phyloP scores from a whole-genome alignment of 2,329 filamentous ascomycete genomes.

The Ceratocystis cubensis region DNA sequence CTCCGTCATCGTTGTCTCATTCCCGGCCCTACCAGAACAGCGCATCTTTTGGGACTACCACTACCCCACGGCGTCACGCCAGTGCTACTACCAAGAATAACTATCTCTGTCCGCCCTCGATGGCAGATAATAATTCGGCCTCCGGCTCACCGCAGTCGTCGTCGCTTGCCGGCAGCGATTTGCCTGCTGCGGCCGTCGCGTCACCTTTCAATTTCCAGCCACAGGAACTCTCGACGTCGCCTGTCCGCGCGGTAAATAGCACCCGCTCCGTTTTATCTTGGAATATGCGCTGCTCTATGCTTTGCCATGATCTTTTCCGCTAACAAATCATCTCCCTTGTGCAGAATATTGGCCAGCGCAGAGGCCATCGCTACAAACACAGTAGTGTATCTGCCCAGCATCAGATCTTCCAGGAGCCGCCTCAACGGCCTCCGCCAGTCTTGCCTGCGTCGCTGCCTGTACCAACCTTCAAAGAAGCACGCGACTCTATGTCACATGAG shows the following conservation, averaged over 20 bases:
- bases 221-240: slow-evolving; percentile 58
- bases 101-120: slow-evolving; percentile 26
- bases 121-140: slow-evolving; percentile 29
- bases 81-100: slow-evolving; percentile 5
- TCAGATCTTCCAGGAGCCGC: slow-evolving; percentile 90
- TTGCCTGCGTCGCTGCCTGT: slow-evolving; percentile 86
- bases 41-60: background rate
- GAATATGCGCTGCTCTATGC: background rate
- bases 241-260: slow-evolving; percentile 59
- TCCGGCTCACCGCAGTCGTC: background rate
- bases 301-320: background rate
- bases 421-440: slow-evolving; percentile 70
- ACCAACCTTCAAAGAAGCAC: slow-evolving; percentile 77
- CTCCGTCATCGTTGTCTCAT: background rate
- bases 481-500: slow-evolving; percentile 77
- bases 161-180: background rate
- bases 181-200: slow-evolving; percentile 16
- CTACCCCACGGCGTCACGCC: background rate
- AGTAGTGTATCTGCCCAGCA: slow-evolving; percentile 79
- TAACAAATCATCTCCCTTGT: background rate
- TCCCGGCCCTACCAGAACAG: background rate
- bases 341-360: slow-evolving; percentile 77
- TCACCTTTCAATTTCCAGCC: slow-evolving; percentile 95
- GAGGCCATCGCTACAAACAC: slow-evolving; percentile 96
- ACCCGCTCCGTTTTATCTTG: background rate